phyloP scores from a whole-genome alignment of 495 filamentous ascomycete genomes.

The Lepraria neglecta region DNA sequence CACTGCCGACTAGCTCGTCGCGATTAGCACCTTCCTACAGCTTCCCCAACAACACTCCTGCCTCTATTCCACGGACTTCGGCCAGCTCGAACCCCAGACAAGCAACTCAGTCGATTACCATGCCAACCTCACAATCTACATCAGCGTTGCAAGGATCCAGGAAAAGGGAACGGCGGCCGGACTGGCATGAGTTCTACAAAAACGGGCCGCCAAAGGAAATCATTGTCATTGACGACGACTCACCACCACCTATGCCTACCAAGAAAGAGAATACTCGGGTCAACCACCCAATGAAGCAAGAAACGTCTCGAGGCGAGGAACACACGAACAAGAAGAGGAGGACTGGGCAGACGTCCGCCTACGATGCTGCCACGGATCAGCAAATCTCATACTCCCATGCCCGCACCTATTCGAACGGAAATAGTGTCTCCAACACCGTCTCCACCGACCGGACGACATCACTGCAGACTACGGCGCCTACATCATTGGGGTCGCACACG shows the following conservation, averaged over 20 bases:
- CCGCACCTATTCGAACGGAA: conserved; percentile 58
- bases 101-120: conserved; percentile 21
- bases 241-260: conserved; percentile 48
- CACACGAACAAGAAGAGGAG: conserved; percentile 61
- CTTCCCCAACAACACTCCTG: conserved; percentile 42
- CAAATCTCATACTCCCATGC: conserved; percentile 62
- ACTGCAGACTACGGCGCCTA: conserved; percentile 80
- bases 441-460: conserved; percentile 87
- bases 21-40: conserved; percentile 46
- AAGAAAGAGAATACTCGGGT: conserved; percentile 41
- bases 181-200: conserved; percentile 89
- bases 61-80: conserved; percentile 33
- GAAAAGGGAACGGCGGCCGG: conserved; percentile 56
- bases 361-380: conserved; percentile 58
- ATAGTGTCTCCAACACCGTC: conserved; percentile 61
- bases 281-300: conserved; percentile 26
- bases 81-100: conserved; percentile 31
- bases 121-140: conserved; percentile 23
- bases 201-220: conserved; percentile 90
- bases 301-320: conserved; percentile 33
- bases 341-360: conserved; percentile 54
- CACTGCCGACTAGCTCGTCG: conserved; percentile 46
- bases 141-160: conserved; percentile 39
- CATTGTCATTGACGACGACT: conserved; percentile 92
- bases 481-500: conserved; percentile 73